A percentile compares a stretch with the other conserved stretches of the same genome.
These are phyloP conservation scores for Verticillium dahliae DNA, from an alignment of 2,329 filamentous ascomycete species.

Conservation along the genomic window DNA sequence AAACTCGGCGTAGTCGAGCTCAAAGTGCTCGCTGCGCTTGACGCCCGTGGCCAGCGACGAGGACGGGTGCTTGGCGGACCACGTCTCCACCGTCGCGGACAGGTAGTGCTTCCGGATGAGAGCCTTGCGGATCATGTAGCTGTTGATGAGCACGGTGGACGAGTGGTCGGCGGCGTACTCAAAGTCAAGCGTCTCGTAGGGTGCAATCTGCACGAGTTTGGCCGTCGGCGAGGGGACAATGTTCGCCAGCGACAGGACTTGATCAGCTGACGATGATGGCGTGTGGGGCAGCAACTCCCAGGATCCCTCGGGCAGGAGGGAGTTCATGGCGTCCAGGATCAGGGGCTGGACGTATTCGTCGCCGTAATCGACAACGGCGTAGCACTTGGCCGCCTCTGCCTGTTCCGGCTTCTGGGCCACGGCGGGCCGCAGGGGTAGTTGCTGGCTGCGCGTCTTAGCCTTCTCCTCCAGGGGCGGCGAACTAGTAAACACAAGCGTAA, in stretches of 20 bases:
- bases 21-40: conserved; percentile 76
- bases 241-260: conserved; percentile 24
- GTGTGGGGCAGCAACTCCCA: conserved; percentile 48
- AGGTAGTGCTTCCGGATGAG: conserved; percentile 95
- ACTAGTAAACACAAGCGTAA: not conserved
- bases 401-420: not conserved
- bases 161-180: conserved; percentile 61
- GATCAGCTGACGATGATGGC: conserved; percentile 15
- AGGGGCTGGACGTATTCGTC: conserved; percentile 86
- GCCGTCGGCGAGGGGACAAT: conserved; percentile 27
- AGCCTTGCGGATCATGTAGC: conserved; percentile 93
- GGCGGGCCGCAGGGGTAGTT: conserved; percentile 8
- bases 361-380: conserved; percentile 77
- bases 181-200: conserved; percentile 87
- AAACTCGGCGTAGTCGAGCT: conserved; percentile 95
- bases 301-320: conserved; percentile 47
- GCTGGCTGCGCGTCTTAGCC: conserved; percentile 3
- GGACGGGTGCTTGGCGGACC: conserved; percentile 75
- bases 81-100: conserved; percentile 73
- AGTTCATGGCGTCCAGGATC: conserved; percentile 64
- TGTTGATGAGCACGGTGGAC: conserved; percentile 65
- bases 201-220: conserved; percentile 67
- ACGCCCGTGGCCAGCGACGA: conserved; percentile 65
- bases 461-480: not conserved
- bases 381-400: conserved; percentile 36